Percentiles rank a stretch among this genome's conserved stretches.
phyloP scores from a whole-genome alignment of 139 green algal species.

The Chlorella sp. region DNA sequence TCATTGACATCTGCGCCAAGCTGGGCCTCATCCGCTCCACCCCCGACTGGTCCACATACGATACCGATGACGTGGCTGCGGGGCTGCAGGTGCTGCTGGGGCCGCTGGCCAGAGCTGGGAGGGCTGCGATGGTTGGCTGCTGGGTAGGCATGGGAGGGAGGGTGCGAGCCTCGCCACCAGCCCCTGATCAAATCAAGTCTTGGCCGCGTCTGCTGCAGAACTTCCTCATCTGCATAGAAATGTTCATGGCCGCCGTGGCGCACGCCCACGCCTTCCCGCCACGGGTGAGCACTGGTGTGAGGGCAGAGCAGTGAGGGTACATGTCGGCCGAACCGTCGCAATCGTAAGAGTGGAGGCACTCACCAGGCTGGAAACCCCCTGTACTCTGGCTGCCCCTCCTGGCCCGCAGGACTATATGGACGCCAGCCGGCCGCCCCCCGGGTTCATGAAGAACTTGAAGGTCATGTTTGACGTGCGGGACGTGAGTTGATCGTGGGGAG shows the following conservation, averaged over 20 bases:
- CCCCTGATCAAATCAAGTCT: no score
- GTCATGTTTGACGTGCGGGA: slow-evolving; percentile 91
- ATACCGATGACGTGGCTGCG: slow-evolving; percentile 74
- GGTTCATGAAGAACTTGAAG: slow-evolving; percentile 80
- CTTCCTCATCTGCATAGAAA: slow-evolving; percentile 95
- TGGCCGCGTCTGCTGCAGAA: slow-evolving; percentile 64
- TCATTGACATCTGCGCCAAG: slow-evolving; percentile 53
- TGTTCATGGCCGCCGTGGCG: slow-evolving; percentile 93
- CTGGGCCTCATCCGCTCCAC: slow-evolving; percentile 52
- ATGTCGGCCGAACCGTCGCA: no score
- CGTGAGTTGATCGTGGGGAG: no score
- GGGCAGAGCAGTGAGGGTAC: no score
- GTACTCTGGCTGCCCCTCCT: not conserved
- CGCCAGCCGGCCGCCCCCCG: slow-evolving; percentile 43
- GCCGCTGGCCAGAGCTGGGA: no score
- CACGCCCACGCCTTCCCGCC: slow-evolving; percentile 95
- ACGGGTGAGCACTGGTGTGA: slow-evolving; percentile 25
- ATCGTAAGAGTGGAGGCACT: no score
- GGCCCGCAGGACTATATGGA: slow-evolving; percentile 75
- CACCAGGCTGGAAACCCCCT: no score
- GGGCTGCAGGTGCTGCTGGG: slow-evolving; percentile 56
- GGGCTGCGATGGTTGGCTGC: no score
- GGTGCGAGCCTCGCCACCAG: no score
- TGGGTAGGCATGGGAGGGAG: no score
- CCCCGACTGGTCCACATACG: slow-evolving; percentile 70